Evolutionary conservation across 2,329 filamentous ascomycete species (phyloP).

Genomic region (Beauveria sp.): DNA sequence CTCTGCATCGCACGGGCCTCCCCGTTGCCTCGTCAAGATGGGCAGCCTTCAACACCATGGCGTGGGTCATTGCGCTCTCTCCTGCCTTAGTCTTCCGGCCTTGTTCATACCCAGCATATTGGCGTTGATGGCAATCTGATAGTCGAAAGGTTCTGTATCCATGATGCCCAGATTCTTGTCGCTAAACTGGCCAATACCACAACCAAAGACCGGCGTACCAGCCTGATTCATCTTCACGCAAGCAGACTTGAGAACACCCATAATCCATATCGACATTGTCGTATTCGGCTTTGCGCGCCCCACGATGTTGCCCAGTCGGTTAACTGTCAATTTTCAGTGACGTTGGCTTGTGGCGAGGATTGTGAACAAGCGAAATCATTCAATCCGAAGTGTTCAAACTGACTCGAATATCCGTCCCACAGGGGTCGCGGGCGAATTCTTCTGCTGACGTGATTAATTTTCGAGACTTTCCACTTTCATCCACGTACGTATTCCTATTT

Average conservation of each 20-base stretch:
- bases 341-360: conserved; percentile 70
- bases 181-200: conserved; percentile 78
- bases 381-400: conserved; percentile 53
- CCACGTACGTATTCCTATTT: conserved; percentile 64
- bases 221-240: conserved; percentile 71
- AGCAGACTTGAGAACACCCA: conserved; percentile 61
- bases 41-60: conserved; percentile 84
- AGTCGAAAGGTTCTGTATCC: conserved; percentile 71
- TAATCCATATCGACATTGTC: conserved; percentile 71
- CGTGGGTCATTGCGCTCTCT: conserved; percentile 82
- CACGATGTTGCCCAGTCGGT: conserved; percentile 73
- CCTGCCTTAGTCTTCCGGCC: conserved; percentile 65
- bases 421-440: conserved; percentile 63
- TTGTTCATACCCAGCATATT: conserved; percentile 67
- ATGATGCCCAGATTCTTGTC: conserved; percentile 64
- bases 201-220: conserved; percentile 76
- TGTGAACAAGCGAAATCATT: conserved; percentile 78
- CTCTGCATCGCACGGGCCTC: conserved; percentile 68
- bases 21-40: conserved; percentile 60
- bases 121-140: conserved; percentile 77
- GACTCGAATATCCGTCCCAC: conserved; percentile 50
- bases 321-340: conserved; percentile 60
- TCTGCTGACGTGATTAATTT: conserved; percentile 58
- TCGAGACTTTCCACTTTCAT: conserved; percentile 57
- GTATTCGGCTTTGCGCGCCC: conserved; percentile 70